phyloP scores from a whole-genome alignment of 2,329 filamentous ascomycete genomes.

The Thielaviopsis ethacetica region DNA sequence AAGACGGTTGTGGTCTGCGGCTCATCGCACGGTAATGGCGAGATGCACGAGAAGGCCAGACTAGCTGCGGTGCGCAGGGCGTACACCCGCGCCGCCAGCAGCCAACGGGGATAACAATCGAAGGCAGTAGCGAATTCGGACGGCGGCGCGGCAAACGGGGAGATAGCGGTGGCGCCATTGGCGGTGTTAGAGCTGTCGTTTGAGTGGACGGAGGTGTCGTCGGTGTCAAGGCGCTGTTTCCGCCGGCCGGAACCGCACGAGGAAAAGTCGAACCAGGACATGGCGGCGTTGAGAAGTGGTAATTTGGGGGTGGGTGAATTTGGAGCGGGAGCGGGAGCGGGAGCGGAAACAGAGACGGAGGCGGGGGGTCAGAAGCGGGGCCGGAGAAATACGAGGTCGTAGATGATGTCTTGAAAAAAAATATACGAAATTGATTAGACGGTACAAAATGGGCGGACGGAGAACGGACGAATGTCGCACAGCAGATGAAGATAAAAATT shows the following conservation, averaged over 20 bases:
- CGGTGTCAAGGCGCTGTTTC: slow-evolving; percentile 2
- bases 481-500: not conserved
- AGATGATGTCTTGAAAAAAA: not conserved
- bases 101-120: slow-evolving; percentile 27
- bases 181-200: not conserved
- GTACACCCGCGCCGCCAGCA: slow-evolving; percentile 25
- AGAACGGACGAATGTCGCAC: not conserved
- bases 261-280: slow-evolving; percentile 7
- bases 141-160: not conserved
- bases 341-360: not conserved
- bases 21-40: not conserved
- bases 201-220: slow-evolving; percentile 3
- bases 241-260: slow-evolving; percentile 4
- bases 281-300: not conserved
- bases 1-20: slow-evolving; percentile 14
- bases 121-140: slow-evolving; percentile 28
- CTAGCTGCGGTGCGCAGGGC: slow-evolving; percentile 28
- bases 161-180: slow-evolving; percentile 6
- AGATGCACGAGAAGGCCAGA: slow-evolving; percentile 21
- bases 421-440: not conserved
- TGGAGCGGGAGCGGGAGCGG: not conserved
- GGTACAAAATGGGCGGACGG: not conserved
- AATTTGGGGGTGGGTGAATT: no score
- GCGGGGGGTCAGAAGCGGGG: not conserved
- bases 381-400: not conserved